Percentiles rank a stretch among this genome's conserved stretches.
phyloP scores from a whole-genome alignment of 228 moss, liverwort and hornwort species.

The Sphagnum magellanicum region DNA sequence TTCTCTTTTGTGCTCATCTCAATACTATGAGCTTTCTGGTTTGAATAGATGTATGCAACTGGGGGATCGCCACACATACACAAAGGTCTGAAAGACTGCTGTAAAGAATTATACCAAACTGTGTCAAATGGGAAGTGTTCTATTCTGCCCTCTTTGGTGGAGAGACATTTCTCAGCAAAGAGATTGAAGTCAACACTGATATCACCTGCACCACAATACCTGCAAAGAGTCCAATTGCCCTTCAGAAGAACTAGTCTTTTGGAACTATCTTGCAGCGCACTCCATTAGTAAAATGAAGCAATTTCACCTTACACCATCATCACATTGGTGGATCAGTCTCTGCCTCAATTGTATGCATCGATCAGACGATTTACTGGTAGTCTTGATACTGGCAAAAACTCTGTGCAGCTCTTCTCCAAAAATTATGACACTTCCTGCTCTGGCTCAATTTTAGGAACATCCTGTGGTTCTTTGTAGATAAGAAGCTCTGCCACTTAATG shows the following conservation, averaged over 20 bases:
- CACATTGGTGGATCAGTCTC: neutral
- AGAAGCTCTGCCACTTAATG: too few species aligned
- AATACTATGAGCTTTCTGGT: too few species aligned
- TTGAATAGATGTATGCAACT: too few species aligned
- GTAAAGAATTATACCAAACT: too few species aligned
- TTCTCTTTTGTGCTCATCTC: too few species aligned
- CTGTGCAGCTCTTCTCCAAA: too few species aligned
- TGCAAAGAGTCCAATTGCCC: slow-evolving; percentile 7
- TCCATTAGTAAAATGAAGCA: neutral
- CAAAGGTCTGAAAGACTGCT: too few species aligned
- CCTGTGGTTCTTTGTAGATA: too few species aligned
- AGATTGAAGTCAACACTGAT: slow-evolving; percentile 26
- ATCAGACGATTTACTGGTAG: neutral
- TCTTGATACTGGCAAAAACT: too few species aligned
- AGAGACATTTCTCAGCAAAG: slow-evolving; percentile 42
- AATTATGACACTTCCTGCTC: too few species aligned
- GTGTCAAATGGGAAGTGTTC: slow-evolving; percentile 2
- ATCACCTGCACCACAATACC: slow-evolving; percentile 43
- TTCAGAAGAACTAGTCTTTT: neutral
- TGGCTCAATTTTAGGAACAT: too few species aligned
- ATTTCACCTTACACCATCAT: neutral
- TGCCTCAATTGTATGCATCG: neutral
- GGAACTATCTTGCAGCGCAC: neutral
- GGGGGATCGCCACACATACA: too few species aligned
- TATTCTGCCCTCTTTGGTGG: slow-evolving; percentile 36